These are phyloP conservation scores for Austroboletus sp. DNA, from an alignment of 1,284 basidiomycete species.

Conservation along the genomic window DNA sequence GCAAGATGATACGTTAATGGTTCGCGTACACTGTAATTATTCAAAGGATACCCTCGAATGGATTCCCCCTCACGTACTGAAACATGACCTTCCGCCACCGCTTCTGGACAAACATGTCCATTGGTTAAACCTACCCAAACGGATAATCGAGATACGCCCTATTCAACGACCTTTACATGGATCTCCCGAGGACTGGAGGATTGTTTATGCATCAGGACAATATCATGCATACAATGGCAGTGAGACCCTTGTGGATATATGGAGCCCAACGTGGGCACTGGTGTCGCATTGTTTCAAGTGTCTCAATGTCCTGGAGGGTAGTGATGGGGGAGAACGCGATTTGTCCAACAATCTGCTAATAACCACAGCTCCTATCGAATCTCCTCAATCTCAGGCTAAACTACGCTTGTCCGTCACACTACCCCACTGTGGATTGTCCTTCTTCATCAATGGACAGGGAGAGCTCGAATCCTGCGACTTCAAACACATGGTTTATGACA, in stretches of 20 bases:
- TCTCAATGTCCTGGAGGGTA: not conserved
- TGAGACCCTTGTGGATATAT: slow-evolving; percentile 24
- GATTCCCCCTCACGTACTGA: not conserved
- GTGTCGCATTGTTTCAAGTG: slow-evolving; percentile 22
- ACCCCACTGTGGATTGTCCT: slow-evolving; percentile 26
- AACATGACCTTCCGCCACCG: slow-evolving; percentile 31
- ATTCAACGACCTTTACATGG: slow-evolving; percentile 14
- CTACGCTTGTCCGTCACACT: slow-evolving; percentile 31
- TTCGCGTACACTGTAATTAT: not conserved
- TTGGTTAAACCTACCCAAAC: slow-evolving; percentile 31
- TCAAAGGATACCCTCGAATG: slow-evolving; percentile 19
- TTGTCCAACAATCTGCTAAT: slow-evolving; percentile 26
- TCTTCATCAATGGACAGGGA: not conserved
- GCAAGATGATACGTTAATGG: not conserved
- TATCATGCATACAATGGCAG: slow-evolving; percentile 13
- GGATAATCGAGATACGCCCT: slow-evolving; percentile 35
- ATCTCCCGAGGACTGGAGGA: slow-evolving; percentile 7
- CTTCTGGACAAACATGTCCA: slow-evolving; percentile 32
- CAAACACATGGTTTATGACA: not conserved
- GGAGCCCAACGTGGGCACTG: slow-evolving; percentile 27
- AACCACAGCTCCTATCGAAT: not conserved
- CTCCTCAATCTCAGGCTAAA: not conserved
- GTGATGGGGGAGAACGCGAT: too few relatives aligned
- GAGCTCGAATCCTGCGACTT: not conserved
- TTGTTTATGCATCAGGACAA: not conserved